These are phyloP conservation scores for Ogataea chonburiensis DNA, from an alignment of 805 yeast genomes.

Conservation along the genomic window DNA sequence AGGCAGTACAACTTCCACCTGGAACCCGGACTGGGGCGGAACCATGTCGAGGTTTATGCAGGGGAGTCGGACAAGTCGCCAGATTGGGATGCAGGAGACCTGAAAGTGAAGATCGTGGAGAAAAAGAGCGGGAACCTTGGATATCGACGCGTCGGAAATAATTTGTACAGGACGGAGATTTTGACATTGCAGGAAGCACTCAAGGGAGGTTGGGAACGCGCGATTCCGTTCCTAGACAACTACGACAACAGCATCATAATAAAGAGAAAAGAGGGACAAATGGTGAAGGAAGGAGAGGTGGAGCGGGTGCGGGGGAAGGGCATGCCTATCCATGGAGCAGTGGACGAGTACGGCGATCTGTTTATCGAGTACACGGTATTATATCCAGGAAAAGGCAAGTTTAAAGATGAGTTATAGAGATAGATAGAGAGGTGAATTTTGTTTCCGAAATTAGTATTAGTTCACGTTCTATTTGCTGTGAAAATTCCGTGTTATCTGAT, in stretches of 20 bases:
- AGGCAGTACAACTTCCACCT: constrained; percentile 62
- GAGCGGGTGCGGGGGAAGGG: constrained; percentile 76
- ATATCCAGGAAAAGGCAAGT: constrained; percentile 39
- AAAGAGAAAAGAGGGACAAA: constrained; percentile 48
- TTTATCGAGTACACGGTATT: constrained; percentile 49
- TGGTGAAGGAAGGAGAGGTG: constrained; percentile 64
- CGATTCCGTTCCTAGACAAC: constrained; percentile 64
- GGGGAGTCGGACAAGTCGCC: constrained; percentile 88
- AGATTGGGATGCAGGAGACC: constrained; percentile 78
- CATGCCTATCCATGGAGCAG: constrained; percentile 66
- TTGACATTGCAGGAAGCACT: constrained; percentile 70
- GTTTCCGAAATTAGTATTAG: constrained; percentile 11
- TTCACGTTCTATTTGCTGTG: constrained; percentile 1
- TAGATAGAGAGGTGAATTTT: constrained; percentile 2
- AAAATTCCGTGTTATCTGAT: constrained; percentile 12
- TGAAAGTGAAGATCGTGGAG: constrained; percentile 63
- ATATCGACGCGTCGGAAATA: constrained; percentile 72
- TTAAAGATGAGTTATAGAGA: constrained; percentile 32
- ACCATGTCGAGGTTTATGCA: constrained; percentile 52
- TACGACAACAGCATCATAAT: constrained; percentile 46
- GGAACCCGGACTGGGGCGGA: constrained; percentile 68
- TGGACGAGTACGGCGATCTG: constrained; percentile 54
- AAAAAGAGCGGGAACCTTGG: constrained; percentile 62
- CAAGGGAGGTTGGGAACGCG: constrained; percentile 77
- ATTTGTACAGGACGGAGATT: constrained; percentile 79